phyloP scores from a whole-genome alignment of 306 rosid species.

The Vicia sativa region DNA sequence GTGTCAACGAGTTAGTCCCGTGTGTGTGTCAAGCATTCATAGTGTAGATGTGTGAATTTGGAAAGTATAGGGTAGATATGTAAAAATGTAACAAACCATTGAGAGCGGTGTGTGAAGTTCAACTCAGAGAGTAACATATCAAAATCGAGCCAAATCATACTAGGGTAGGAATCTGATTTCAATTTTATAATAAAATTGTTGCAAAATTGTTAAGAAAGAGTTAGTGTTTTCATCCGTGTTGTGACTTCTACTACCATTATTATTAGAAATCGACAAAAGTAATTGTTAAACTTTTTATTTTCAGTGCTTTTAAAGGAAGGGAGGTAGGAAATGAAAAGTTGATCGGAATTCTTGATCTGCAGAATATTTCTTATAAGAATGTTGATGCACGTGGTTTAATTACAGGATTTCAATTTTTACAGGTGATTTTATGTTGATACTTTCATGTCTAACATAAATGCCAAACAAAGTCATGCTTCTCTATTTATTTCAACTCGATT shows the following conservation, averaged over 20 bases:
- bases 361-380: conserved; percentile 62
- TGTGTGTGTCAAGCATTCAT: too few species aligned
- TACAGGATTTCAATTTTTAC: conserved; percentile 87
- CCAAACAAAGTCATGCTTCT: background rate
- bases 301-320: conserved; percentile 71
- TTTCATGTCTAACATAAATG: conserved; percentile 10
- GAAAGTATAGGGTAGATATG: too few species aligned
- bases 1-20: too few species aligned
- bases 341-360: conserved; percentile 76
- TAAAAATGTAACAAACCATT: too few species aligned
- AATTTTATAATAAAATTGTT: too few species aligned
- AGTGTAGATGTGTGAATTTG: too few species aligned
- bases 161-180: too few species aligned
- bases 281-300: conserved; percentile 5
- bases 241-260: conserved; percentile 3
- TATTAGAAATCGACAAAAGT: background rate
- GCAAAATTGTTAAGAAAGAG: too few species aligned
- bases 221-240: conserved; percentile 10
- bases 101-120: too few species aligned
- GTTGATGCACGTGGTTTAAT: conserved; percentile 79
- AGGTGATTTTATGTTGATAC: conserved; percentile 49
- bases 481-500: background rate
- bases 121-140: too few species aligned
- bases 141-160: too few species aligned
- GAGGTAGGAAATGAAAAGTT: conserved; percentile 85